Conservation (phyloP, 495 filamentous ascomycete genomes). For the Aspergillus steynii region DNA sequence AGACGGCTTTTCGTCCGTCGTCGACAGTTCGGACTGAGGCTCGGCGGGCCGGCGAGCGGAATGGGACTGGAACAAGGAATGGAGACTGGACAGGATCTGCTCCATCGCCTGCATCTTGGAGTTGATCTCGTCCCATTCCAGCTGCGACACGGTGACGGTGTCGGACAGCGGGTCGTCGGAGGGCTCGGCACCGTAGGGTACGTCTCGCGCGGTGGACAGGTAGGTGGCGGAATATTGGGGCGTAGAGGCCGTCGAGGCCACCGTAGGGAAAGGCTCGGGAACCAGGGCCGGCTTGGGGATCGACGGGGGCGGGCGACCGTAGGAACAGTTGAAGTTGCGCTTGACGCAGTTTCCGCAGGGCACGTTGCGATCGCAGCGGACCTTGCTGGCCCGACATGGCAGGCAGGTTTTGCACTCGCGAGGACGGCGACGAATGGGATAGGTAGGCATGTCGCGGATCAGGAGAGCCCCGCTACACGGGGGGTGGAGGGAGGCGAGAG, state of each 20-base stretch:
- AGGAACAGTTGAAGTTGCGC: slow-evolving; percentile 67
- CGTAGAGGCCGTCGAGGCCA: slow-evolving; percentile 13
- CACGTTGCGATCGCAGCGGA: slow-evolving; percentile 71
- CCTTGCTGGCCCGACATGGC: slow-evolving; percentile 50
- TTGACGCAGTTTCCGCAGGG: slow-evolving; percentile 76
- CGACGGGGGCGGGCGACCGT: slow-evolving; percentile 60
- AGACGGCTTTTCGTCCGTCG: slow-evolving; percentile 18
- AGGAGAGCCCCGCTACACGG: slow-evolving; percentile 14
- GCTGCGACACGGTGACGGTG: slow-evolving; percentile 38
- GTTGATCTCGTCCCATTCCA: slow-evolving; percentile 49
- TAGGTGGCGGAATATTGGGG: slow-evolving; percentile 10
- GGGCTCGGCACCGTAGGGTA: slow-evolving; percentile 12
- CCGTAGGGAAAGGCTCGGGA: slow-evolving; percentile 21
- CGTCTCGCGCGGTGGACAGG: slow-evolving; percentile 15
- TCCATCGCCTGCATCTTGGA: slow-evolving; percentile 48
- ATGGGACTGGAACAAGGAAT: slow-evolving; percentile 37
- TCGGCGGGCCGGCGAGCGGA: slow-evolving; percentile 26
- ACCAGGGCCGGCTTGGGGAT: slow-evolving; percentile 18
- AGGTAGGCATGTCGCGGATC: slow-evolving; percentile 31
- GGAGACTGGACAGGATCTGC: slow-evolving; percentile 40
- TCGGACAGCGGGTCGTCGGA: slow-evolving; percentile 26
- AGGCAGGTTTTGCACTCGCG: slow-evolving; percentile 52
- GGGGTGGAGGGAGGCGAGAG: slow-evolving; percentile 15
- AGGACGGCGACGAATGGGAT: slow-evolving; percentile 47
- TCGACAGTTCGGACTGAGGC: slow-evolving; percentile 11